Evolutionary conservation across 2,329 filamentous ascomycete genomes (phyloP), one percentile per base, ranked within the genome.

Genomic region (Pseudogymnoascus sp.): DNA sequence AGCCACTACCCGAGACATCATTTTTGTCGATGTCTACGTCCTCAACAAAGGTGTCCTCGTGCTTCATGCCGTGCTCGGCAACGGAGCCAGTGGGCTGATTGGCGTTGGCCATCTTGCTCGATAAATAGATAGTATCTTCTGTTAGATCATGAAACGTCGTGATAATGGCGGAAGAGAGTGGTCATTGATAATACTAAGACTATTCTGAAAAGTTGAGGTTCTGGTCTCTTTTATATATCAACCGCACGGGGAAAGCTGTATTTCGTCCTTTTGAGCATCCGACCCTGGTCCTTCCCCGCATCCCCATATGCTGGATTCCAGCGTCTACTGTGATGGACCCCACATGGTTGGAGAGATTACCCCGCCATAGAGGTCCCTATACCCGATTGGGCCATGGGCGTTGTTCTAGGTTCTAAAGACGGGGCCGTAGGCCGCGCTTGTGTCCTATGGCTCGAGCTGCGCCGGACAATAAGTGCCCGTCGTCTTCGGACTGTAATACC

Each of bases 251-350:
- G 75, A 72, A 68, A 81, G 79, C 72, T 0, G 81, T 67, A 24
- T 78, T 76, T 0, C 63, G 61, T 22, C 74, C 65, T 0, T 60
- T 66, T 1, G 74, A 75, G 24, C 61, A 56, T 14, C 61, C 60
- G 0, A 66, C 65, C n/a, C 19, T 61, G 19, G 16, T 60, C 16
- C 6, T 53, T 64, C 0, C 62, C 38, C 0, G 73, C 72, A 1
- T 78, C 78, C 60, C 80, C 76, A 4, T 74, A 66, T 62, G 78
- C 76, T 35, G 35, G 33, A 43, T 24, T 12, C 10, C 16, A 14
- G 40, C 2, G 40, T 24, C 19, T 24, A 16, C 11, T 43, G 19
- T 6, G 19, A 22, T 43, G 12, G 19, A 24, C 10, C 4, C 40
- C 40, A 43, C 40, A 43, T 43, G 40, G 40, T 22, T 43, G 40